Conservation (phyloP, 2,329 filamentous ascomycete genomes). For the Corinectria fuckeliana region DNA sequence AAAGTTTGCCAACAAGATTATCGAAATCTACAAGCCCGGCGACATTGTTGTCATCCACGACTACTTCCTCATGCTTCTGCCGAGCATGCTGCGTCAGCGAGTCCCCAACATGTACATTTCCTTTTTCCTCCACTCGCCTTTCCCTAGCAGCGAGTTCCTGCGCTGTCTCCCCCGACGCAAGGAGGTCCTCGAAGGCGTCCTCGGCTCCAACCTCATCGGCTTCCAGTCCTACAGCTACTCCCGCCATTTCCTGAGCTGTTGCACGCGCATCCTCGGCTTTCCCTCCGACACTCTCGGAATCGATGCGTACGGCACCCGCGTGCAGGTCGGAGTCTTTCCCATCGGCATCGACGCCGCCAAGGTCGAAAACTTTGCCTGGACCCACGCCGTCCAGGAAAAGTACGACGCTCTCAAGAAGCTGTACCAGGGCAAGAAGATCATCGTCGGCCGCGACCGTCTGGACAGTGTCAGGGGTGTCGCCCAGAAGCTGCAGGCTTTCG, state of each 20-base stretch:
- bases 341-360: constrained; percentile 91
- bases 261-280: constrained; percentile 89
- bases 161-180: constrained; percentile 87
- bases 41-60: constrained; percentile 94
- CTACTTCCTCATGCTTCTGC: constrained; percentile 90
- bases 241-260: constrained; percentile 92
- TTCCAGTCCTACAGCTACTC: constrained; percentile 98
- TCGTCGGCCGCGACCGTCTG: constrained; percentile 91
- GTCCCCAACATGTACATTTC: constrained; percentile 90
- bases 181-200: constrained; percentile 86
- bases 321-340: constrained; percentile 91
- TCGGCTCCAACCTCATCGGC: constrained; percentile 90
- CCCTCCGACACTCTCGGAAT: constrained; percentile 85
- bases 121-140: constrained; percentile 93
- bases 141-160: constrained; percentile 95
- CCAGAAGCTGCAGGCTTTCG: constrained; percentile 95
- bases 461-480: constrained; percentile 91
- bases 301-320: constrained; percentile 86
- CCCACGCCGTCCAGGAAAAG: constrained; percentile 71
- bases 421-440: constrained; percentile 91
- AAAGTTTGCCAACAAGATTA: constrained; percentile 87
- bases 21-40: constrained; percentile 88
- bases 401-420: constrained; percentile 75
- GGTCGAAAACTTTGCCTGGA: constrained; percentile 78
- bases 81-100: constrained; percentile 85